phyloP scores from a whole-genome alignment of 2,329 filamentous ascomycete species.

The Aureobasidium sp. region DNA sequence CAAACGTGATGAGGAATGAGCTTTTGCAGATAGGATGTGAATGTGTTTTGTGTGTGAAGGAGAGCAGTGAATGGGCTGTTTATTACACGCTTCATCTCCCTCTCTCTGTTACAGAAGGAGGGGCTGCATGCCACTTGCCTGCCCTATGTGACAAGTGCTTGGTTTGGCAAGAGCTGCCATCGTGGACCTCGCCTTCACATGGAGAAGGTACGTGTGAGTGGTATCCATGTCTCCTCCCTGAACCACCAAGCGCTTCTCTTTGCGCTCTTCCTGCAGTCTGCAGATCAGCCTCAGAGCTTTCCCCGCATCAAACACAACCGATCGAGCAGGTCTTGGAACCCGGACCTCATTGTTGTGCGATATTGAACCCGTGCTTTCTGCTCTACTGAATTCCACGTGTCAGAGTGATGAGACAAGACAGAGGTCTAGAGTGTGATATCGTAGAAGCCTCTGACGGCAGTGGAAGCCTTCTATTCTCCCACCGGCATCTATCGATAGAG shows the following conservation, averaged over 20 bases:
- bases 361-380: no score
- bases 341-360: not conserved
- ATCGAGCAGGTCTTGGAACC: not conserved
- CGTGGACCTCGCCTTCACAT: not conserved
- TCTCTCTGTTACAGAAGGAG: not conserved
- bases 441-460: conserved; percentile 11
- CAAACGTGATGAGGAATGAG: not conserved
- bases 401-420: not conserved
- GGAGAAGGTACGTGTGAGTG: not conserved
- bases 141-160: not conserved
- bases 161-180: not conserved
- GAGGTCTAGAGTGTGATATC: not conserved
- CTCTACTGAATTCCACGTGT: not conserved
- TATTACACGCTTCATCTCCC: not conserved
- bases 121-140: not conserved
- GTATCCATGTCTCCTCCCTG: not conserved
- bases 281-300: not conserved
- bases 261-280: no score
- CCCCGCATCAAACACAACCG: conserved; percentile 4
- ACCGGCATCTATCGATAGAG: conserved; percentile 1
- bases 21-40: conserved; percentile 3
- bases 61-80: not conserved
- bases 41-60: not conserved
- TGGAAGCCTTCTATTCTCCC: not conserved
- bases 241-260: no score